Percentiles rank a stretch among this genome's conserved stretches.
Conservation (phyloP, 2,329 filamentous ascomycete species). For the Verticillium zaregamsianum region DNA sequence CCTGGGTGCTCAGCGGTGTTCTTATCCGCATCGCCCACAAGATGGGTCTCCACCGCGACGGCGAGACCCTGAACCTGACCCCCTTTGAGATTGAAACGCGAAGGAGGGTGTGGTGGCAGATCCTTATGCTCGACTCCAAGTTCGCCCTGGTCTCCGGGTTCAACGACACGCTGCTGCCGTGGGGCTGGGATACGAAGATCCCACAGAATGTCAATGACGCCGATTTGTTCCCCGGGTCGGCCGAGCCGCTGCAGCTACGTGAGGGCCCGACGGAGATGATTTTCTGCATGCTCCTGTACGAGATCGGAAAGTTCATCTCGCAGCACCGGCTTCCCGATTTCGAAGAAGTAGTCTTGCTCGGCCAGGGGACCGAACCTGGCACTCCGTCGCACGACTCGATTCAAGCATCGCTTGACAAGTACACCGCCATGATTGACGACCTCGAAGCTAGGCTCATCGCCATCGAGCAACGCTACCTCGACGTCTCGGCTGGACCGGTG, state of each 20-base stretch:
- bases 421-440: constrained; percentile 34
- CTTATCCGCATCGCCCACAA: constrained; percentile 62
- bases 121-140: constrained; percentile 54
- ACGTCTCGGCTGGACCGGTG: constrained; percentile 46
- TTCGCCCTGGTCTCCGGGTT: constrained; percentile 55
- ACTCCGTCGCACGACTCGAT: constrained; percentile 42
- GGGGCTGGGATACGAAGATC: constrained; percentile 51
- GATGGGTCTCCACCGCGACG: constrained; percentile 63
- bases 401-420: constrained; percentile 32
- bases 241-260: constrained; percentile 43
- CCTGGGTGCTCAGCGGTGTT: constrained; percentile 58
- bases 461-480: constrained; percentile 45
- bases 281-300: constrained; percentile 47
- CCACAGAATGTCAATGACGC: constrained; percentile 57
- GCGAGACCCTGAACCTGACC: constrained; percentile 48
- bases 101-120: constrained; percentile 64
- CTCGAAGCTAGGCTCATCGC: constrained; percentile 38
- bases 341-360: constrained; percentile 34
- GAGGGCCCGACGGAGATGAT: constrained; percentile 60
- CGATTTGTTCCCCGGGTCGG: constrained; percentile 51
- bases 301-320: constrained; percentile 45
- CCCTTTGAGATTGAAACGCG: constrained; percentile 66
- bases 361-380: constrained; percentile 27
- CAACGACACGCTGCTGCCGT: constrained; percentile 45
- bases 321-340: constrained; percentile 34